Evolutionary conservation across 495 filamentous ascomycete species (phyloP).

Genomic region (Penicillium manginii): DNA sequence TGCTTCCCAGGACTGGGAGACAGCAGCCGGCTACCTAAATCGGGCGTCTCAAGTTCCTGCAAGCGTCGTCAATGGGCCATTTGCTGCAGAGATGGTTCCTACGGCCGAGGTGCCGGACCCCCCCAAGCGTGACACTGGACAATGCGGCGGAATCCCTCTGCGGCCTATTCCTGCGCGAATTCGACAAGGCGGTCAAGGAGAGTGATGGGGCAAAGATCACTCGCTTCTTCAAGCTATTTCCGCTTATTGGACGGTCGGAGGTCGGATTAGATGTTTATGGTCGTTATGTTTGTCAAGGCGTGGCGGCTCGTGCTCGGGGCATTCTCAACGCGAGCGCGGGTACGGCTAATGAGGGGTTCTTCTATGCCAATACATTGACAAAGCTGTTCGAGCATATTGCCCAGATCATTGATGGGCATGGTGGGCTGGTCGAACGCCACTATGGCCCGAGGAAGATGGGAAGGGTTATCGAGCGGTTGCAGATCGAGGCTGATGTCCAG

Average conservation of each 20-base stretch:
- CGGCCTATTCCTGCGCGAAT: conserved; percentile 87
- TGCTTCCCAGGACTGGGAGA: conserved; percentile 98
- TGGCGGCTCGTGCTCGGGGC: conserved; percentile 77
- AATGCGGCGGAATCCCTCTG: conserved; percentile 86
- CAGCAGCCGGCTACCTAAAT: conserved; percentile 84
- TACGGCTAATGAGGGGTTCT: conserved; percentile 70
- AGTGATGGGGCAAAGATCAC: conserved; percentile 86
- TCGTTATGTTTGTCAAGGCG: conserved; percentile 90
- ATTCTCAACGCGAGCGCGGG: conserved; percentile 70
- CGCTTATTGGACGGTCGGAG: conserved; percentile 87
- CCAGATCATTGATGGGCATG: conserved; percentile 90
- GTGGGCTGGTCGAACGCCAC: conserved; percentile 85
- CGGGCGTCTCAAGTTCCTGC: conserved; percentile 80
- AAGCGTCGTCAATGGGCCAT: conserved; percentile 78
- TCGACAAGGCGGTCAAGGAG: conserved; percentile 86
- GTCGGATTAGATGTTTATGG: conserved; percentile 94
- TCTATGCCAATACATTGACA: conserved; percentile 89
- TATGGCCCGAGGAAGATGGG: conserved; percentile 92
- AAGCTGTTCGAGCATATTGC: conserved; percentile 97
- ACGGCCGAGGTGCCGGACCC: conserved; percentile 94
- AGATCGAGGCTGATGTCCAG: conserved; percentile 93
- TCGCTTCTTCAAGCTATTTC: conserved; percentile 97
- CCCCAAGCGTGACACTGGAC: conserved; percentile 84
- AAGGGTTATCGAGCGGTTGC: conserved; percentile 91
- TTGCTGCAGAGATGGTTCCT: conserved; percentile 90